These are phyloP conservation scores for Alternaria ventricosa DNA, from an alignment of 2,329 filamentous ascomycete genomes.

Conservation along the genomic window DNA sequence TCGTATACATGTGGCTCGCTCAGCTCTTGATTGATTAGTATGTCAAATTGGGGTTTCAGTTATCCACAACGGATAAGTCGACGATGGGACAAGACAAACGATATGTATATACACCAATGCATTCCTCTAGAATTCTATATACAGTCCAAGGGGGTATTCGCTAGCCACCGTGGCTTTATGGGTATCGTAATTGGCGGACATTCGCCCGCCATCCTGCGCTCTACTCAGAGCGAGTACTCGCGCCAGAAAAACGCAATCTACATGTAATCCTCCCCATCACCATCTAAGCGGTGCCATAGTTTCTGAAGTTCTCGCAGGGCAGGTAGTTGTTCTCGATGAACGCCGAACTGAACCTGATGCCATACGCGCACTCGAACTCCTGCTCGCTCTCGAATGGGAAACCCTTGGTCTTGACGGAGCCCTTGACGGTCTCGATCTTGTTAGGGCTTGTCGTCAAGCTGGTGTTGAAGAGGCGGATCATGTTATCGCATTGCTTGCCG, in stretches of 20 bases:
- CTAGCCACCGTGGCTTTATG: background rate
- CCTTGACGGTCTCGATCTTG: slow-evolving; percentile 42
- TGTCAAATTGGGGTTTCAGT: background rate
- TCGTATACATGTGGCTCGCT: background rate
- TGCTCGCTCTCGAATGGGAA: slow-evolving; percentile 39
- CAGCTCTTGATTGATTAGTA: background rate
- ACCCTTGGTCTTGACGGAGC: slow-evolving; percentile 38
- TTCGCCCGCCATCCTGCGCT: background rate
- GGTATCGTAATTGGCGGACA: background rate
- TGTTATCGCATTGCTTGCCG: slow-evolving; percentile 53
- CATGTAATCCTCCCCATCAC: background rate
- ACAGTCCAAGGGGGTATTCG: background rate
- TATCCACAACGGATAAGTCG: no score
- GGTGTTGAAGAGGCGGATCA: slow-evolving; percentile 56
- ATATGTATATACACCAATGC: background rate
- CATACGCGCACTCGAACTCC: slow-evolving; percentile 41
- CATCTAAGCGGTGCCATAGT: slow-evolving; percentile 23
- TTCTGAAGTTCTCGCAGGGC: slow-evolving; percentile 39
- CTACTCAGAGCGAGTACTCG: background rate
- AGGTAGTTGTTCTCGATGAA: slow-evolving; percentile 53
- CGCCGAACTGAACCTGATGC: slow-evolving; percentile 46
- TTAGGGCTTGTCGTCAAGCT: slow-evolving; percentile 46
- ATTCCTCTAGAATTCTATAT: background rate
- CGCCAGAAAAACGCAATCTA: background rate
- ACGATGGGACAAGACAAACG: background rate